Evolutionary conservation across 768 basidiomycete species (phyloP).

Genomic region (Lentinula sp.): DNA sequence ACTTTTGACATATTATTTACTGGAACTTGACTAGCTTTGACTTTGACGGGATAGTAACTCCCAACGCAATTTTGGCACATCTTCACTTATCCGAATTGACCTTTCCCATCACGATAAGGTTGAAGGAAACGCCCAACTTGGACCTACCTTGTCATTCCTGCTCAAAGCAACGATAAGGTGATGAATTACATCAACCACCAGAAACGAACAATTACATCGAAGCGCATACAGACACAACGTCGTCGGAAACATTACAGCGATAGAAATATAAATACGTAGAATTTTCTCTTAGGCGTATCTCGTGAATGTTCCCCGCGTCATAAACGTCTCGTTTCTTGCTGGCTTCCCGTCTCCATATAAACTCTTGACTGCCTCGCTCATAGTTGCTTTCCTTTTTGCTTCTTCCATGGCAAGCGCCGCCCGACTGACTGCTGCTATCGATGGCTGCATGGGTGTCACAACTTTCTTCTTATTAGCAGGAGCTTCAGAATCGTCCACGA

Average conservation of each 20-base stretch:
- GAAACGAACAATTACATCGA: too few species aligned
- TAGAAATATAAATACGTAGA: neutral
- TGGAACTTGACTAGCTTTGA: too few species aligned
- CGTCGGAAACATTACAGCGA: neutral
- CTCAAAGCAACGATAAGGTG: too few species aligned
- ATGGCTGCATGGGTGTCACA: conserved; percentile 44
- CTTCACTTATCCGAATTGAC: too few species aligned
- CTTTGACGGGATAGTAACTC: too few species aligned
- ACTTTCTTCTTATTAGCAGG: conserved; percentile 39
- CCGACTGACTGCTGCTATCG: conserved; percentile 51
- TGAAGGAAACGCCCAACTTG: too few species aligned
- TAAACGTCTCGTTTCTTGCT: conserved; percentile 77
- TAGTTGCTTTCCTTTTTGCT: conserved; percentile 71
- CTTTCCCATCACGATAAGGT: too few species aligned
- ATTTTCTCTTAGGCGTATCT: conserved; percentile 49
- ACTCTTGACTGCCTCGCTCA: conserved; percentile 84
- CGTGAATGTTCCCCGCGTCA: conserved; percentile 89
- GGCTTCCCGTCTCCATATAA: conserved; percentile 62
- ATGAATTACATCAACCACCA: too few species aligned
- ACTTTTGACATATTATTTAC: too few species aligned
- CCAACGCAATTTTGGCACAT: too few species aligned
- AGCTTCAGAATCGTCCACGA: conserved; percentile 29
- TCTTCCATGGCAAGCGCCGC: conserved; percentile 80
- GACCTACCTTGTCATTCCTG: too few species aligned
- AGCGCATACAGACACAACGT: too few species aligned